Percentiles rank a stretch among this genome's conserved stretches.
Conservation (phyloP, 192 early-diverging fungal genomes). For the Coemansia sp. region DNA sequence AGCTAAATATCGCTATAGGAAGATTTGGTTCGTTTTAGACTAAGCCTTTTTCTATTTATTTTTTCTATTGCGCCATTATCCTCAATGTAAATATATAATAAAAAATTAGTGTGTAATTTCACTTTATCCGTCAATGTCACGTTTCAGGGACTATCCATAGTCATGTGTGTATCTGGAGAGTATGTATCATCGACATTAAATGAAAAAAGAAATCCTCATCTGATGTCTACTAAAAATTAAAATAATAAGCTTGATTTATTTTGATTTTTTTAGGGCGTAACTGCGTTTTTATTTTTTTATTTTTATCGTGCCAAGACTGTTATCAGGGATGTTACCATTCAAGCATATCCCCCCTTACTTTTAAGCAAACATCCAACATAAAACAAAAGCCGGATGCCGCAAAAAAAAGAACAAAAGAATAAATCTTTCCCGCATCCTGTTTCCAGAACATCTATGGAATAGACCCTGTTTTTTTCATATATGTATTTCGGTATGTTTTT, state of each 20-base stretch:
- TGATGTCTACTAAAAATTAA: not conserved
- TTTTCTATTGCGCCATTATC: not conserved
- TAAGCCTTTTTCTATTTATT: not conserved
- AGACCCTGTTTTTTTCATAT: not conserved
- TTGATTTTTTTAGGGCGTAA: too few relatives aligned
- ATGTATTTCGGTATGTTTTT: not conserved
- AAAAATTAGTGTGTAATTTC: too few relatives aligned
- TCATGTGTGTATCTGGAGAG: not conserved
- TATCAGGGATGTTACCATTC: too few relatives aligned
- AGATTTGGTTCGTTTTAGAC: not conserved
- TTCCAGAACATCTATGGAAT: constrained; percentile 1
- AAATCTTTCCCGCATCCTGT: not conserved
- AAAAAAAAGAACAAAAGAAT: not conserved
- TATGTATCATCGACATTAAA: too few relatives aligned
- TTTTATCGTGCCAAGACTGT: too few relatives aligned
- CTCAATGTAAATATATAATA: not conserved
- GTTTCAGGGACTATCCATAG: not conserved
- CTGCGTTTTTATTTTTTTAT: too few relatives aligned
- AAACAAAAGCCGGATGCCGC: not conserved
- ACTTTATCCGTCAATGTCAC: not conserved
- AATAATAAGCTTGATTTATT: too few relatives aligned
- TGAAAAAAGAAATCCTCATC: not conserved
- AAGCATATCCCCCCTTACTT: too few relatives aligned
- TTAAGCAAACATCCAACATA: too few relatives aligned
- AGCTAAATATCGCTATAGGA: too few relatives aligned